phyloP scores from a whole-genome alignment of 2,329 filamentous ascomycete genomes.

The Emmonsiellopsis sp. region DNA sequence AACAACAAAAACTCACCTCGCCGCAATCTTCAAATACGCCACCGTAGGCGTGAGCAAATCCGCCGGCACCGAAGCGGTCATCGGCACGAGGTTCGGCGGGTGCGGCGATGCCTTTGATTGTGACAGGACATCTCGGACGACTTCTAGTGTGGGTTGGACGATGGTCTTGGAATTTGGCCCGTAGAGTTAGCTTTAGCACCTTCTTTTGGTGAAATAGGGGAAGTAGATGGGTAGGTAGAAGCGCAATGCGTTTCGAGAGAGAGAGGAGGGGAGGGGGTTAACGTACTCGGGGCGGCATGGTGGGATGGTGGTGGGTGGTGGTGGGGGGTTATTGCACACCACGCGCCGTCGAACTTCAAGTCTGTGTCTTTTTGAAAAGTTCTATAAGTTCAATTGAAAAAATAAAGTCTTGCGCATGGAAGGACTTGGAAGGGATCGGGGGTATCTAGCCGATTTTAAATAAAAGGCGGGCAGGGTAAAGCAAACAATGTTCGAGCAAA shows the following conservation, averaged over 20 bases:
- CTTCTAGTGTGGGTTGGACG: conserved; percentile 54
- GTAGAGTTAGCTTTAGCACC: no score
- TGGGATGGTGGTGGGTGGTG: neutral
- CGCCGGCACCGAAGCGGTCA: conserved; percentile 78
- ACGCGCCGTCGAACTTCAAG: neutral
- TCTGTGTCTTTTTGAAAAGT: neutral
- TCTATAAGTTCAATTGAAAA: neutral
- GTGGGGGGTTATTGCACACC: neutral
- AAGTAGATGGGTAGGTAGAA: neutral
- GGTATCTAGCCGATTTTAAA: neutral
- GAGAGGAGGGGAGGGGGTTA: neutral
- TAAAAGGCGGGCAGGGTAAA: no score
- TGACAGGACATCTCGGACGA: conserved; percentile 48
- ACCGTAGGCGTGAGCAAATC: conserved; percentile 91
- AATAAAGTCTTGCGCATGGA: neutral
- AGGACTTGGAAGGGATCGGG: neutral
- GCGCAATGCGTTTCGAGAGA: neutral
- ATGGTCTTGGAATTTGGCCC: conserved; percentile 32
- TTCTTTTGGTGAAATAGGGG: neutral
- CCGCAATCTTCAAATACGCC: conserved; percentile 85
- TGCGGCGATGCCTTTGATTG: conserved; percentile 43
- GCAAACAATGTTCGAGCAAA: no score
- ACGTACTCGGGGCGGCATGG: conserved; percentile 1
- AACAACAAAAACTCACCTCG: conserved; percentile 46
- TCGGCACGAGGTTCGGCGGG: conserved; percentile 68